Conservation (phyloP, 305 asterid genomes). For the Stenogyne calaminthoides region DNA sequence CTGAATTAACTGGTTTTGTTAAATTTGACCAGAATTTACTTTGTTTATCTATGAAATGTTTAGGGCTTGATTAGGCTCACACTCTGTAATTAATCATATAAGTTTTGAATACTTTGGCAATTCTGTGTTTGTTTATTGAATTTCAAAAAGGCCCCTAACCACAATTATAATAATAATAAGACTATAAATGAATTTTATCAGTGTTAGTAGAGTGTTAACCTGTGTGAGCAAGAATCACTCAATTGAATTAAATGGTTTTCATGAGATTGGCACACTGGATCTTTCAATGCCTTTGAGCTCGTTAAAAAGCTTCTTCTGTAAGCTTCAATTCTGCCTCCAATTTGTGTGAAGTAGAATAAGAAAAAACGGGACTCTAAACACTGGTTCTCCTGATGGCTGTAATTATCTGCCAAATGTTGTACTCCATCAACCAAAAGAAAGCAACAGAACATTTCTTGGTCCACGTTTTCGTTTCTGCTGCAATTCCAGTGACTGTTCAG, state of each 20-base stretch:
- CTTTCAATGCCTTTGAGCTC: neutral
- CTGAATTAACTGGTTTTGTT: neutral
- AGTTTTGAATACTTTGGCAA: neutral
- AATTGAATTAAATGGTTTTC: neutral
- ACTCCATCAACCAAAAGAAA: neutral
- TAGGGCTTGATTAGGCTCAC: neutral
- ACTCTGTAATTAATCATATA: neutral
- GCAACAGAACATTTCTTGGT: neutral
- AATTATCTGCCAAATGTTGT: neutral
- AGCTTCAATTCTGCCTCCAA: slow-evolving; percentile 10
- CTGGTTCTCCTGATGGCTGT: too few species aligned
- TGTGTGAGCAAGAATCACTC: slow-evolving; percentile 5
- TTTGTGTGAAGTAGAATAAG: slow-evolving; percentile 5
- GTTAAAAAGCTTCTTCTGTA: slow-evolving; percentile 1
- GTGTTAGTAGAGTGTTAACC: neutral
- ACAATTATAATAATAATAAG: too few species aligned
- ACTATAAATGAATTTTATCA: too few species aligned
- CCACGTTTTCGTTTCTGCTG: neutral
- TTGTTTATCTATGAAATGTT: too few species aligned
- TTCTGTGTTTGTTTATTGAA: neutral
- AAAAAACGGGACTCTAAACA: neutral
- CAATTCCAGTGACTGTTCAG: neutral
- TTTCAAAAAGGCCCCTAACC: neutral
- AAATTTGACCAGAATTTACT: neutral
- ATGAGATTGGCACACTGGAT: slow-evolving; percentile 12